A percentile compares a stretch with the other conserved stretches of the same genome.
Conservation (phyloP, 169 alveolate species). For the Plasmodium sp. region DNA sequence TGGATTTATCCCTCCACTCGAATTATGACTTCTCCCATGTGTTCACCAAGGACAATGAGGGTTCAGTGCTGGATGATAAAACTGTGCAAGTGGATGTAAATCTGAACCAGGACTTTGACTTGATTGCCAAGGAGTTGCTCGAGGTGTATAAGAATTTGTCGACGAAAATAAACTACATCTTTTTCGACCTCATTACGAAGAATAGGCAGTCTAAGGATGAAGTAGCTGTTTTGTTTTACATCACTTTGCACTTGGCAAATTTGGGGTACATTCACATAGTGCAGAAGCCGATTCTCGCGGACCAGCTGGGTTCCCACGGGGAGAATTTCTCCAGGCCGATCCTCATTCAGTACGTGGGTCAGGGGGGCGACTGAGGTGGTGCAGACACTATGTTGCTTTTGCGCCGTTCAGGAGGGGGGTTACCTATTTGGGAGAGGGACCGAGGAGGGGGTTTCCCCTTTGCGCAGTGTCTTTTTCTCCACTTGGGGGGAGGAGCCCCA, state of each 20-base stretch:
- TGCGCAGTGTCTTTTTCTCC: neutral
- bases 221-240: conserved; percentile 48
- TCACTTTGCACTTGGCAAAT: conserved; percentile 72
- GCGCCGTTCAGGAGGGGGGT: neutral
- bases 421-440: neutral
- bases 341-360: conserved; percentile 28
- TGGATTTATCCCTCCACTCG: conserved; percentile 4
- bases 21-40: conserved; percentile 37
- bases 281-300: conserved; percentile 71
- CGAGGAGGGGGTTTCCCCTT: neutral
- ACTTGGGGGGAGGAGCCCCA: neutral
- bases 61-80: conserved; percentile 52
- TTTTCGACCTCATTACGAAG: conserved; percentile 61
- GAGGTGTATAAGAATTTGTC: conserved; percentile 64
- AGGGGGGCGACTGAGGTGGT: neutral
- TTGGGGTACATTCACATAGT: conserved; percentile 44
- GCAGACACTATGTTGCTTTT: neutral
- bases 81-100: conserved; percentile 14
- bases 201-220: conserved; percentile 51
- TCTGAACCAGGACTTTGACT: conserved; percentile 65
- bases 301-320: conserved; percentile 18
- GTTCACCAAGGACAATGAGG: conserved; percentile 53
- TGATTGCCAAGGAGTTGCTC: conserved; percentile 51
- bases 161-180: conserved; percentile 51
- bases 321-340: conserved; percentile 62